Evolutionary conservation across 1,139 yeast genomes (phyloP), one percentile per base, ranked within the genome.

Genomic region (Pichia terricola): DNA sequence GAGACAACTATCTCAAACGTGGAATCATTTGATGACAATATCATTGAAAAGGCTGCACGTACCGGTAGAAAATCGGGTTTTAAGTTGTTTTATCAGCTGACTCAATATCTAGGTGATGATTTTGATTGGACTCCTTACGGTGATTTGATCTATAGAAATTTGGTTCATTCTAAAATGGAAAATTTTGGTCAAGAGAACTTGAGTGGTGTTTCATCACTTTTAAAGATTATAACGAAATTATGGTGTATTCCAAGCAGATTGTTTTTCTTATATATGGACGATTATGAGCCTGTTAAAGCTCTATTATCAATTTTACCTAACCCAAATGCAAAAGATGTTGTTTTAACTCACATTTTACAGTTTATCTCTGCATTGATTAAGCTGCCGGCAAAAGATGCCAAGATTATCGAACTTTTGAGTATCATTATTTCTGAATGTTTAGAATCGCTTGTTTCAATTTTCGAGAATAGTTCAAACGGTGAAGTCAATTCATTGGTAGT

Each of bases 151-250:
- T 81, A 75, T 56, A 59, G 65, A 3, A 58, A 67, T 37, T 67
- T 88, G 34, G 66, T 91, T n/a, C 56, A 59, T 26, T 89, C 95
- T 10, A 75, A 94, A 55, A 67, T 91, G 54, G 65, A 53, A 1
- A 68, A 72, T 27, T 88, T 89, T 60, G 81, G 83, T 3, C 71
- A 66, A 37, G 95, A 85, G 55, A 89, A 89, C 58, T 67, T 84
- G 39, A 94, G 87, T 56, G 88, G 81, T 55, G 81, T 89, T 1
- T 87, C 96, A 0, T 75, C 95, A 0, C 62, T 89, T 41, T 67
- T 89, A 75, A 75, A 69, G 46, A 61, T 87, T n/a, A 74, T 89
- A 53, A 64, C 75, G 4, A 67, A 75, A 16, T 75, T 95, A 79
- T 73, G 91, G 39, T 68, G 72, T 11, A 64, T 67, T 30, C 67